Percentiles rank a stretch among this genome's conserved stretches.
These are phyloP conservation scores for Trametes polyzona DNA, from an alignment of 1,284 basidiomycete species.

Conservation along the genomic window DNA sequence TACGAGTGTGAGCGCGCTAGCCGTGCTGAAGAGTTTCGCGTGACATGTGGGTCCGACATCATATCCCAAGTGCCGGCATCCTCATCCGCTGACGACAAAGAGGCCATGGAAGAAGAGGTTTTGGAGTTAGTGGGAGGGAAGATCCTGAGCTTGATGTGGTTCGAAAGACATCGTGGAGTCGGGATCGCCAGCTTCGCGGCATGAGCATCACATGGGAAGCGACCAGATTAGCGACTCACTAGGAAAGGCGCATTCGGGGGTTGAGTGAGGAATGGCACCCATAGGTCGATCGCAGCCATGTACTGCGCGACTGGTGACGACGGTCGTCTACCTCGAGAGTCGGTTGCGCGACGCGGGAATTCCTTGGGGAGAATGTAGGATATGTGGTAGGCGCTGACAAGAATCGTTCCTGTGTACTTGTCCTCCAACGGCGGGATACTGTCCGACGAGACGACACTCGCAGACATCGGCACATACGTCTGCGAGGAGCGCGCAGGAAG, in stretches of 20 bases:
- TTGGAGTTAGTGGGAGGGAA: constrained; percentile 55
- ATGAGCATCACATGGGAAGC: not conserved
- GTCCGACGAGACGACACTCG: constrained; percentile 41
- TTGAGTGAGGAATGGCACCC: constrained; percentile 67
- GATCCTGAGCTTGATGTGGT: constrained; percentile 72
- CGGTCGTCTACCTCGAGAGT: constrained; percentile 28
- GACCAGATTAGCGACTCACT: constrained; percentile 45
- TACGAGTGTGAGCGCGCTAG: constrained; percentile 59
- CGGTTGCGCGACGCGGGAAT: constrained; percentile 52
- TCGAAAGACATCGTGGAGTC: constrained; percentile 74
- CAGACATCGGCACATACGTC: constrained; percentile 61
- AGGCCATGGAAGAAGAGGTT: constrained; percentile 66
- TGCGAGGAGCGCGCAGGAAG: constrained; percentile 62
- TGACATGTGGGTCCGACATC: constrained; percentile 75
- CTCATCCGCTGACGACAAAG: constrained; percentile 74
- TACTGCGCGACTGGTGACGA: constrained; percentile 55
- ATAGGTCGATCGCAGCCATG: constrained; percentile 77
- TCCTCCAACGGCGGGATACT: constrained; percentile 50
- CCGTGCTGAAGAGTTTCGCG: constrained; percentile 51
- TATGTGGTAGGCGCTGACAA: constrained; percentile 75
- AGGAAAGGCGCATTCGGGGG: constrained; percentile 74
- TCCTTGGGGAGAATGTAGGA: constrained; percentile 77
- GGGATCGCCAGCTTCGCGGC: constrained; percentile 67
- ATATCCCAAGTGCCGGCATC: constrained; percentile 72
- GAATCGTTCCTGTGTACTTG: constrained; percentile 72